Evolutionary conservation across 208 protist genomes (phyloP).

Genomic region (Acanthamoeba polyphaga): DNA sequence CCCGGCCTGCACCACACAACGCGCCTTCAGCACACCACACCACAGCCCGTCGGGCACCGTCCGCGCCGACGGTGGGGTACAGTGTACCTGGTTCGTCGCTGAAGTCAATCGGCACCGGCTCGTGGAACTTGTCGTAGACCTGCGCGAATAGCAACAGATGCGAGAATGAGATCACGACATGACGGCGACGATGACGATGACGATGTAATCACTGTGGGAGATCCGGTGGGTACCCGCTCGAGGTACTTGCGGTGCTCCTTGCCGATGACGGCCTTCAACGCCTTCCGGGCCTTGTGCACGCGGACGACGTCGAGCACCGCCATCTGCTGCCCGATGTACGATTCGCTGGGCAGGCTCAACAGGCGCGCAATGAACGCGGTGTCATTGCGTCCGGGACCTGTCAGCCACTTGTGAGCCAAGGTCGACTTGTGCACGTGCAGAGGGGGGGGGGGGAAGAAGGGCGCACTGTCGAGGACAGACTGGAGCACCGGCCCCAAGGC

Average conservation of each 20-base stretch:
- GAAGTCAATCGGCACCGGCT: neutral
- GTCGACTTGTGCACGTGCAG: too few species aligned
- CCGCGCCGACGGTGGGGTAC: neutral
- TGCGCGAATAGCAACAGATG: neutral
- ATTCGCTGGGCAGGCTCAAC: neutral
- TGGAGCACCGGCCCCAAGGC: neutral
- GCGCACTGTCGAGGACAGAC: neutral
- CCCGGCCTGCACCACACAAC: neutral
- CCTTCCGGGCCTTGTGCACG: neutral
- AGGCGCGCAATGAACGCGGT: neutral
- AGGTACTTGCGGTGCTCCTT: neutral
- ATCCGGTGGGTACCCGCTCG: neutral
- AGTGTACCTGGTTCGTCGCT: neutral
- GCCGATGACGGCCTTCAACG: neutral
- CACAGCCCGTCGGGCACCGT: neutral
- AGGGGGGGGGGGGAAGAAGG: neutral
- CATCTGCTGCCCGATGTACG: constrained; percentile 11
- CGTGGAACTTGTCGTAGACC: neutral
- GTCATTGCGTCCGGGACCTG: neutral
- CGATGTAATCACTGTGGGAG: neutral
- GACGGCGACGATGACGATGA: neutral
- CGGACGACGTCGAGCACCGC: neutral
- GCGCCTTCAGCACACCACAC: neutral
- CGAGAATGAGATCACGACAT: neutral
- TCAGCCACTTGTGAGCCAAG: neutral